Conservation (phyloP, 2,329 filamentous ascomycete species). For the Xylariaceae sp. region DNA sequence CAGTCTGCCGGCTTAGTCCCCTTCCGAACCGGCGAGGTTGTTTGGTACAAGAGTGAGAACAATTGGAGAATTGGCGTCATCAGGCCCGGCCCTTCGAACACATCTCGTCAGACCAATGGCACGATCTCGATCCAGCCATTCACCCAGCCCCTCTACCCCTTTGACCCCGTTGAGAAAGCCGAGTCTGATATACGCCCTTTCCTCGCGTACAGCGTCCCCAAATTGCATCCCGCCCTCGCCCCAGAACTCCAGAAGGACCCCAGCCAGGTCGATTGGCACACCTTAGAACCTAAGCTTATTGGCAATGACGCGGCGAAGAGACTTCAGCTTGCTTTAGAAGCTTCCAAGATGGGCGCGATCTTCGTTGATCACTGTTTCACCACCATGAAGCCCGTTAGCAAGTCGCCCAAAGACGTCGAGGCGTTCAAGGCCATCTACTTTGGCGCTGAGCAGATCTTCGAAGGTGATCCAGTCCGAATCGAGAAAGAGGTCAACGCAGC, state of each 20-base stretch:
- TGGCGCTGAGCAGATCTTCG: slow-evolving; percentile 44
- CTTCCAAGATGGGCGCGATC: slow-evolving; percentile 46
- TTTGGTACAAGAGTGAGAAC: slow-evolving; percentile 44
- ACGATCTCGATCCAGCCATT: slow-evolving; percentile 24
- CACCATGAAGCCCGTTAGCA: slow-evolving; percentile 37
- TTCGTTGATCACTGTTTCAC: slow-evolving; percentile 47
- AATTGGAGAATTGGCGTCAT: slow-evolving; percentile 48
- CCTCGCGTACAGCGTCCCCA: slow-evolving; percentile 47
- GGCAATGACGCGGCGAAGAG: slow-evolving; percentile 32
- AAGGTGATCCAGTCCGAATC: slow-evolving; percentile 46
- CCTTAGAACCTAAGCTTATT: slow-evolving; percentile 27
- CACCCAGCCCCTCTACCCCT: slow-evolving; percentile 33
- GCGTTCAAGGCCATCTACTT: slow-evolving; percentile 46
- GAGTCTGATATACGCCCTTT: slow-evolving; percentile 44
- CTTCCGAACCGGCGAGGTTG: slow-evolving; percentile 45
- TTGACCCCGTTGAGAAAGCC: slow-evolving; percentile 34
- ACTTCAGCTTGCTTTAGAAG: slow-evolving; percentile 42
- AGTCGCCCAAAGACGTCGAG: slow-evolving; percentile 11
- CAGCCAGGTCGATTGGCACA: slow-evolving; percentile 40
- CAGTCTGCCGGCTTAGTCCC: slow-evolving; percentile 23
- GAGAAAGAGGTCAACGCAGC: slow-evolving; percentile 15
- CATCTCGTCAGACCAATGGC: no score
- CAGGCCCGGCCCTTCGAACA: no score
- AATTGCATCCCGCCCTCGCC: slow-evolving; percentile 29
- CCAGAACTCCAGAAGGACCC: slow-evolving; percentile 36